Base-by-base conservation (phyloP, 2,329 filamentous ascomycete genomes). In the Aureobasidium leucospermi region DNA sequence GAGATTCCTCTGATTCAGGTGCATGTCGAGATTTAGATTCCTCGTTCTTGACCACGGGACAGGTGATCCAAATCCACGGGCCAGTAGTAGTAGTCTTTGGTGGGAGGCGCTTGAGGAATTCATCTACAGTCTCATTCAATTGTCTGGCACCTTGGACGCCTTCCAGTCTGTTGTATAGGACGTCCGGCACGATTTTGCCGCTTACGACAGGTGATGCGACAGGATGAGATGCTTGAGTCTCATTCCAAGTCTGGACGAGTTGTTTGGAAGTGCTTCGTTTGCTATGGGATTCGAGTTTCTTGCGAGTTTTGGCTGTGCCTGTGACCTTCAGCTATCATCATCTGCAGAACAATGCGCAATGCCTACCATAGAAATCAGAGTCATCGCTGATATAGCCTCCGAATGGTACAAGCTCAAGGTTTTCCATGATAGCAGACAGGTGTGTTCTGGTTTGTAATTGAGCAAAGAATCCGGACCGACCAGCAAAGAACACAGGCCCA, bases 11-110 rank as follows among this genome's bases (percentile, higher is more conserved):
- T 89, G 82, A 0, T 13, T 42, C 49, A 8, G 42, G 48, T 4
- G 4, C 8, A 31, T 76, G 71, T 1, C 82, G 67, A 41, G 82
- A 76, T 6, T 76, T 76, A 31, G 75, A 70, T 61, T 77, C 74
- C 36, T 60, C 48, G 28, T 39, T 52, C 38, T 75, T 76, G 55
- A 23, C 67, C 65, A 66, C 81, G 80, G 86, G 87, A 69, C 90
- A 90, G 56, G 79, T 81, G 43, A 88, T 81, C 75, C 81, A 90
- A 49, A 96, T 89, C 87, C 89, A 94, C 0, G 81, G 80, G 2
- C 80, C 77, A 0, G 74, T 65, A 2, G 76, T 71, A 1, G 85
- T 88, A 1, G 80, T 86, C 3, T 80, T 79, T 0, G 90, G 88
- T 0, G 87, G 86, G 0, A 92, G 76, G 8, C 89, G 84, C 8